These are phyloP conservation scores for Arachis hypogaea DNA, from an alignment of 306 rosid species.

Conservation along the genomic window DNA sequence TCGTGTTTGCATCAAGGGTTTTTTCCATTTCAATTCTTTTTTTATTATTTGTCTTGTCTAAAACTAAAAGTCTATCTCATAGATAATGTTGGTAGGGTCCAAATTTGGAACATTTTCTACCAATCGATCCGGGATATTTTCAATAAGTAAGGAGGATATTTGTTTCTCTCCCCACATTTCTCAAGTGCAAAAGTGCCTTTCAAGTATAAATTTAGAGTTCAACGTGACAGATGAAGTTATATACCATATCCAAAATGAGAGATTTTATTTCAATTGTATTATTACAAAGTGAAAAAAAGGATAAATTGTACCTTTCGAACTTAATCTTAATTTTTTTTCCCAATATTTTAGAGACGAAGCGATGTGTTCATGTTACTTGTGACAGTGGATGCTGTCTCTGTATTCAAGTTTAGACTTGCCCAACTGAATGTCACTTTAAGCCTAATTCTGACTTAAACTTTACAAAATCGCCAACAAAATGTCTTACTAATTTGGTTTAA, in stretches of 20 bases:
- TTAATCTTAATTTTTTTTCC: too few relatives aligned
- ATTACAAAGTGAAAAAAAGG: too few relatives aligned
- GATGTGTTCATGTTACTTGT: constrained; percentile 1
- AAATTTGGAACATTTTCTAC: background rate
- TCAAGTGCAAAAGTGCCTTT: constrained; percentile 2
- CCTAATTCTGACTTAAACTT: constrained; percentile 24
- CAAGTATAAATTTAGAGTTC: background rate
- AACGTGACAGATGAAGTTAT: background rate
- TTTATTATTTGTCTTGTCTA: background rate
- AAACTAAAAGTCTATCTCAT: background rate
- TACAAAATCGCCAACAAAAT: background rate
- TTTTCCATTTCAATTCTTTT: background rate
- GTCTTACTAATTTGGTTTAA: constrained; percentile 6
- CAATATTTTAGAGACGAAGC: background rate
- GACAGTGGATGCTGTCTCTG: background rate
- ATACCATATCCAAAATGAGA: too few relatives aligned
- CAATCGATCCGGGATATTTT: constrained; percentile 2
- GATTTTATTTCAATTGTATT: too few relatives aligned
- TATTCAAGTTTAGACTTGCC: constrained; percentile 12
- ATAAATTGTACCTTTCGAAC: too few relatives aligned
- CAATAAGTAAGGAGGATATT: background rate
- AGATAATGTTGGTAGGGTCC: constrained; percentile 2
- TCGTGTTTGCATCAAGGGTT: background rate
- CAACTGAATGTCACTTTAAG: constrained; percentile 25
- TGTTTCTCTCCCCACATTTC: background rate